Base-by-base conservation (phyloP, 768 basidiomycete genomes). In the Cystobasidium onofrii region DNA sequence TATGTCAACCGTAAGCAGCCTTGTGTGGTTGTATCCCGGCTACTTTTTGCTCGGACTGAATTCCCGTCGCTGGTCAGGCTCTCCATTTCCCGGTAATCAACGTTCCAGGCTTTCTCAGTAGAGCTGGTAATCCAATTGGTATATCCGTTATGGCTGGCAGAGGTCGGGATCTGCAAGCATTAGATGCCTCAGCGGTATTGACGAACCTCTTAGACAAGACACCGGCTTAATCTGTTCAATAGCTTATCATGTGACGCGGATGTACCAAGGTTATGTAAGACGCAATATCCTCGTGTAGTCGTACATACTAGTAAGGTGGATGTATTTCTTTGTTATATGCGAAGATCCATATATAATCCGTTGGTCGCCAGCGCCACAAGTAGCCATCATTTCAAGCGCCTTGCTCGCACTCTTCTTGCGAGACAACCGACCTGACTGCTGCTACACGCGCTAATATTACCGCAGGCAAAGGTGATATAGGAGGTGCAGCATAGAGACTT, bases 81-180 rank as follows among this genome's bases (percentile, higher is more conserved):
- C 34, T 71, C 29, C 69, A 71, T 36, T 34, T 60, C 25, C 69
- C 69, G 13, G 62, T 63, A 10, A 46, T 80, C 55, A 77, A 80
- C 27, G 57, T 81, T 12, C 81, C 80, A 0, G 81, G 80, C 20
- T 80, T 81, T 65, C 74, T 72, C 0, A 79, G 80, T 10, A 74
- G 74, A 25, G 71, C 72, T 25, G 80, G 78, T 1, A 74, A 79
- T 71, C 81, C 81, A 0, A 75, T 81, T 20, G 80, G 81, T 13
- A 71, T 81, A 50, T 77, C 79, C 0, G 75, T 81, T n/a, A 79
- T 81, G n/a, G 77, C 55, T 0, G 74, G 78, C 1, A 76, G 81
- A 55, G 80, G 55, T 3, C 34, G 25, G 18, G 69, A 71, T 60
- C 18, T 39, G 44, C 65, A 52, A 25, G 43, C 52, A 7, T 27